Percentiles rank a stretch among this genome's conserved stretches.
phyloP scores from a whole-genome alignment of 2,329 filamentous ascomycete genomes.

The Aspergillus texensis region DNA sequence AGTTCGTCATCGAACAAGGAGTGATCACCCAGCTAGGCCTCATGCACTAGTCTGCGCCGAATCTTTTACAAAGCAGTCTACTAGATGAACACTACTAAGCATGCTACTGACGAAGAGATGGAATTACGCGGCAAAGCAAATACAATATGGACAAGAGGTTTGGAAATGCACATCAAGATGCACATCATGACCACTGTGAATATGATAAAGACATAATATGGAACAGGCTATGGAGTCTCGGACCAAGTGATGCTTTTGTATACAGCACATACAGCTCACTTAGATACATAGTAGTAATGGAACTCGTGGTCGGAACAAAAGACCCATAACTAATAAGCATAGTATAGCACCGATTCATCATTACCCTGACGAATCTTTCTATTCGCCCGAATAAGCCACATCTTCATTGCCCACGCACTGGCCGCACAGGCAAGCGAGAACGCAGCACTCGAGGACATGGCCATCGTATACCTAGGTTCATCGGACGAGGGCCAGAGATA shows the following conservation, averaged over 20 bases:
- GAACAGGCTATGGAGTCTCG: neutral
- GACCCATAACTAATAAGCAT: conserved; percentile 16
- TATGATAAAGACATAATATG: neutral
- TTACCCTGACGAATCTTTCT: conserved; percentile 21
- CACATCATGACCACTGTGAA: neutral
- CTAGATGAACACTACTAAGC: neutral
- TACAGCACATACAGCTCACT: neutral
- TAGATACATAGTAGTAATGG: neutral
- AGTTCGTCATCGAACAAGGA: neutral
- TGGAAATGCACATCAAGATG: too few relatives aligned
- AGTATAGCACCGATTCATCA: conserved; percentile 21
- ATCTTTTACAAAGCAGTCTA: neutral
- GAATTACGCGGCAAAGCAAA: neutral
- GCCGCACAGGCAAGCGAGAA: conserved; percentile 19
- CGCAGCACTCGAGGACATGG: conserved; percentile 22
- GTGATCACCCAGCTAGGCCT: neutral
- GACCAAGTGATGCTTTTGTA: neutral
- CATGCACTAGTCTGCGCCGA: neutral
- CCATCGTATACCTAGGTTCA: conserved; percentile 22
- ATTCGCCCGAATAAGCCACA: conserved; percentile 21
- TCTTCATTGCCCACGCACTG: conserved; percentile 20
- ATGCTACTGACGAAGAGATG: neutral
- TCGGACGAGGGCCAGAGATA: conserved; percentile 38
- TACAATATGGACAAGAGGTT: too few relatives aligned
- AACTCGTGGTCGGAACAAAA: neutral